Evolutionary conservation across 108 stramenopile species (phyloP).

Genomic region (Nannochloropsis gaditana): DNA sequence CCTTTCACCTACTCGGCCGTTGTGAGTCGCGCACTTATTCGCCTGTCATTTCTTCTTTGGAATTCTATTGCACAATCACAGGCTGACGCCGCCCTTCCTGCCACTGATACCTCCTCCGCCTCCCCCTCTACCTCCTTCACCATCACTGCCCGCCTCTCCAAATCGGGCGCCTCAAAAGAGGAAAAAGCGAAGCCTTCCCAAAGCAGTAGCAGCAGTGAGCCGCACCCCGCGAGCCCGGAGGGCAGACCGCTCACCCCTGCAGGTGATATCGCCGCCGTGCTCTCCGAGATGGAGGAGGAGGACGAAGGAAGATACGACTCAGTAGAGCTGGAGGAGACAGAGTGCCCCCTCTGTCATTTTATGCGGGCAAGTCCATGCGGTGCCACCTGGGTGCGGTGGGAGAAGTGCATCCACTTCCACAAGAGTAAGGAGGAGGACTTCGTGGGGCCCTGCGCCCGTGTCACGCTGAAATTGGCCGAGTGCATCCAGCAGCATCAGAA

Average conservation of each 20-base stretch:
- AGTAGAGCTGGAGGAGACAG: not conserved
- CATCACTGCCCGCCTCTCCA: no score
- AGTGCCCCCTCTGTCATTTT: not conserved
- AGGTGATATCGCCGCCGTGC: not conserved
- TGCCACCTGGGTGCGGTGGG: not conserved
- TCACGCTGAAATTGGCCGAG: not conserved
- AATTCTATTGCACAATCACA: no score
- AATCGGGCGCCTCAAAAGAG: no score
- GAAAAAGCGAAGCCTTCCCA: no score
- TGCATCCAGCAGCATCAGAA: conserved; percentile 12
- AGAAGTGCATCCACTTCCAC: conserved; percentile 9
- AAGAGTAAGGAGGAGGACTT: not conserved
- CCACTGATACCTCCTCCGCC: no score
- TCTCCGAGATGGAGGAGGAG: conserved; percentile 2
- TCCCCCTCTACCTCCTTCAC: no score
- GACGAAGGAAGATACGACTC: not conserved
- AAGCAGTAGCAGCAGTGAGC: not conserved
- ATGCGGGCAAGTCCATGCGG: not conserved
- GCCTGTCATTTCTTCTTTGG: no score
- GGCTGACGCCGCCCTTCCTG: no score
- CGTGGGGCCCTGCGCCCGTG: not conserved
- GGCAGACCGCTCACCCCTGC: not conserved
- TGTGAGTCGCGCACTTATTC: no score
- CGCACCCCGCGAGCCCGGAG: not conserved
- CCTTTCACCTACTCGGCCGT: no score